Evolutionary conservation across 441 rosid species (phyloP).

Genomic region (Mallotus repandus): DNA sequence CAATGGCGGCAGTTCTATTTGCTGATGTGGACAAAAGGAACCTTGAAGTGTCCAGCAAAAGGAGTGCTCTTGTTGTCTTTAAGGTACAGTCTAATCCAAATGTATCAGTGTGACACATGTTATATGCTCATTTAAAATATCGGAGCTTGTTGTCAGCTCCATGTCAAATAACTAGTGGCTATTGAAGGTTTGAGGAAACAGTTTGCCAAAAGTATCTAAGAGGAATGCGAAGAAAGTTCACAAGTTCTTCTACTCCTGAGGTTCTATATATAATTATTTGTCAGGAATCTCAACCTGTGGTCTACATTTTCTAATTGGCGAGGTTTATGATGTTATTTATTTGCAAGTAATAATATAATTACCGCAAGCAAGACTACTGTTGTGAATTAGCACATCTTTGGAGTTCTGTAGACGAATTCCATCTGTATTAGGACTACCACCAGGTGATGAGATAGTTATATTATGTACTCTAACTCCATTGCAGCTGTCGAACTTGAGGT

Average conservation of each 20-base stretch:
- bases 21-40: slow-evolving; percentile 2
- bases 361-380: slow-evolving; percentile 82
- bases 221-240: slow-evolving; percentile 9
- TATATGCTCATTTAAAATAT: slow-evolving; percentile 16
- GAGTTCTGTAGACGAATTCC: slow-evolving; percentile 97
- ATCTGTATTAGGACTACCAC: slow-evolving; percentile 94
- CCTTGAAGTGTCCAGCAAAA: slow-evolving; percentile 20
- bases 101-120: slow-evolving; percentile 22
- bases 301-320: slow-evolving; percentile 10
- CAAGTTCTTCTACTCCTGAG: slow-evolving; percentile 18
- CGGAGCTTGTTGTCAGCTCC: slow-evolving; percentile 19
- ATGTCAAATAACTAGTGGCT: slow-evolving; percentile 28
- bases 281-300: slow-evolving; percentile 23
- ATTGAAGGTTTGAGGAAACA: slow-evolving; percentile 16
- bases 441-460: slow-evolving; percentile 71
- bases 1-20: slow-evolving; percentile 9
- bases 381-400: slow-evolving; percentile 72
- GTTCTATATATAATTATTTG: slow-evolving; percentile 16
- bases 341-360: slow-evolving; percentile 26
- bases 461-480: slow-evolving; percentile 72
- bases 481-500: slow-evolving; percentile 92
- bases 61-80: slow-evolving; percentile 24
- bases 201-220: slow-evolving; percentile 11
- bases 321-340: slow-evolving; percentile 12
- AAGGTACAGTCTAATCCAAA: slow-evolving; percentile 22